phyloP scores from a whole-genome alignment of 129 eudicot genomes.

The Heracleum sosnowskyi region DNA sequence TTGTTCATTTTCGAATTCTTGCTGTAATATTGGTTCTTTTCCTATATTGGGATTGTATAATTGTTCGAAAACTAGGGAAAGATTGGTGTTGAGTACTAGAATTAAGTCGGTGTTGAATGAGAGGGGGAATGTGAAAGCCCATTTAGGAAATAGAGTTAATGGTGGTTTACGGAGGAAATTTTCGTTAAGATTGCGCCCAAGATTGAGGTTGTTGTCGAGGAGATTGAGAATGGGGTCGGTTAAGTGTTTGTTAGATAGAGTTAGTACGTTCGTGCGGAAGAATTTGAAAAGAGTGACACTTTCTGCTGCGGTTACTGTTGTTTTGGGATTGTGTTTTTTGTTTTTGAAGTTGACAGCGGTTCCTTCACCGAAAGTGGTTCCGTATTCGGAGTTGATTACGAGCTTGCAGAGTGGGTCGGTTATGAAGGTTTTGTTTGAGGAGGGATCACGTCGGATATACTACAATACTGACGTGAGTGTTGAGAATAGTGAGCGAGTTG shows the following conservation, averaged over 20 bases:
- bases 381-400: conserved; percentile 69
- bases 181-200: conserved; percentile 67
- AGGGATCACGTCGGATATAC: conserved; percentile 79
- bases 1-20: conserved; percentile 25
- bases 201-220: conserved; percentile 49
- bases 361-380: conserved; percentile 72
- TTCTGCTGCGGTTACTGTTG: conserved; percentile 47
- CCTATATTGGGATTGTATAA: conserved; percentile 28
- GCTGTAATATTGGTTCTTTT: conserved; percentile 24
- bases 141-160: conserved; percentile 24
- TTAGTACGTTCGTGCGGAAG: conserved; percentile 51
- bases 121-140: conserved; percentile 26
- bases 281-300: conserved; percentile 50
- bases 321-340: conserved; percentile 70
- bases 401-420: conserved; percentile 64
- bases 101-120: conserved; percentile 30
- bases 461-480: conserved; percentile 38
- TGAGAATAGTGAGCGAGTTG: conserved; percentile 20
- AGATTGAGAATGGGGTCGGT: conserved; percentile 47
- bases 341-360: conserved; percentile 36
- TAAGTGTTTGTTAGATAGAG: conserved; percentile 37
- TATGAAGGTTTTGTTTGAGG: conserved; percentile 72
- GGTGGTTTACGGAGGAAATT: conserved; percentile 33
- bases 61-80: conserved; percentile 21
- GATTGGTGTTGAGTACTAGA: conserved; percentile 22